These are phyloP conservation scores for Gillenia trifoliata DNA, from an alignment of 306 rosid genomes.

Conservation along the genomic window DNA sequence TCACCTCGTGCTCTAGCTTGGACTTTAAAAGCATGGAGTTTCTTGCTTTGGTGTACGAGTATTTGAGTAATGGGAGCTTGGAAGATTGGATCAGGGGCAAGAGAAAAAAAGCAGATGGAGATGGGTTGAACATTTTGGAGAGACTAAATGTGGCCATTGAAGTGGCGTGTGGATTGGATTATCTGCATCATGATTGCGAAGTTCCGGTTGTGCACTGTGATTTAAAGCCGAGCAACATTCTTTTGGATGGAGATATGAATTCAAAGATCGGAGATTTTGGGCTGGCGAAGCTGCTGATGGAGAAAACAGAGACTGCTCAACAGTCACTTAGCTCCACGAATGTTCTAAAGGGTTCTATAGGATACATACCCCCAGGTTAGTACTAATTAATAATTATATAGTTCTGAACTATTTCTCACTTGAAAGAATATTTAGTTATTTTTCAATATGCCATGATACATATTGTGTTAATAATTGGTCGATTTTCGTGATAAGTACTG, in stretches of 20 bases:
- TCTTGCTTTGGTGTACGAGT: no score
- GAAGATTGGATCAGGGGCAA: constrained; percentile 67
- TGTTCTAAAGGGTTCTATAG: no score
- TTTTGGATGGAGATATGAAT: constrained; percentile 48
- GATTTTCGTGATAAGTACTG: no score
- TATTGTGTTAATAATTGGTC: no score
- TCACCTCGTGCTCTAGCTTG: no score
- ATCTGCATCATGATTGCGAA: constrained; percentile 61
- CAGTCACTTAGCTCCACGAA: constrained; percentile 40
- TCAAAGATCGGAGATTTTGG: constrained; percentile 85
- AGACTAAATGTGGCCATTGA: constrained; percentile 60
- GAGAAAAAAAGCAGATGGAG: constrained; percentile 43
- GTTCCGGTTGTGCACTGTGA: constrained; percentile 68
- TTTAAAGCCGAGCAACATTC: constrained; percentile 75
- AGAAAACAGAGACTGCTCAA: constrained; percentile 11
- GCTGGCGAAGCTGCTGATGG: constrained; percentile 51
- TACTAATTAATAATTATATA: constrained; percentile 5
- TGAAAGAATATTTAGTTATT: no score
- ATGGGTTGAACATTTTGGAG: constrained; percentile 47
- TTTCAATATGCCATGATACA: no score
- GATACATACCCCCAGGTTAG: constrained; percentile 74
- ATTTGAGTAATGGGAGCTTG: no score
- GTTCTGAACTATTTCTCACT: no score
- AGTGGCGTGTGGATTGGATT: constrained; percentile 55
- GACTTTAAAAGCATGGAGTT: no score